Conservation (phyloP, 164 flowering plant species). For the Umbilicus rupestris region DNA sequence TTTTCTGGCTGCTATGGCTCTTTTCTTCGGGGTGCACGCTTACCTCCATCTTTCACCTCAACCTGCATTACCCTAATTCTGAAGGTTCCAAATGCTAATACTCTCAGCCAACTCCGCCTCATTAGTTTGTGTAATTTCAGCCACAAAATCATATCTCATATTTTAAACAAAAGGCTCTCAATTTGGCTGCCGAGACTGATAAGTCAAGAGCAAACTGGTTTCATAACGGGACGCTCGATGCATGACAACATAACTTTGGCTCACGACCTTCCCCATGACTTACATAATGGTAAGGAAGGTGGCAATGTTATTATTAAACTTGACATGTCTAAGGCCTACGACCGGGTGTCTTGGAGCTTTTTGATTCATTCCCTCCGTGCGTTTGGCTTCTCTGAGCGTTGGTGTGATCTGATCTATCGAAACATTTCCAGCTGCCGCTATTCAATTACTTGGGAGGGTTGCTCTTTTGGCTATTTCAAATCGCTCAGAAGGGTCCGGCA, state of each 20-base stretch:
- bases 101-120: no score
- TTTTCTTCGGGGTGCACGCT: no score
- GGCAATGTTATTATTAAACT: not conserved
- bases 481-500: not conserved
- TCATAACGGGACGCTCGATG: not conserved
- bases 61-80: no score
- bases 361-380: not conserved
- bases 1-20: no score
- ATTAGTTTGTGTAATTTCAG: no score
- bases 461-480: not conserved
- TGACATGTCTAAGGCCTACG: not conserved
- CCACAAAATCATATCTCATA: no score
- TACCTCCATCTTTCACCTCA: no score
- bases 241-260: not conserved
- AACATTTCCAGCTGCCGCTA: not conserved
- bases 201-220: not conserved
- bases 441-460: not conserved
- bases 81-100: no score
- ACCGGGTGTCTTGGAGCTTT: not conserved
- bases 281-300: not conserved
- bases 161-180: no score
- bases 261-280: not conserved
- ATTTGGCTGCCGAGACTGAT: no score
- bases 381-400: not conserved
- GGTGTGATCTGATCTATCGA: not conserved